Evolutionary conservation across 75 land plant species (phyloP), one percentile per base, ranked within the genome.

Genomic region (Pseudotsuga menziesii): DNA sequence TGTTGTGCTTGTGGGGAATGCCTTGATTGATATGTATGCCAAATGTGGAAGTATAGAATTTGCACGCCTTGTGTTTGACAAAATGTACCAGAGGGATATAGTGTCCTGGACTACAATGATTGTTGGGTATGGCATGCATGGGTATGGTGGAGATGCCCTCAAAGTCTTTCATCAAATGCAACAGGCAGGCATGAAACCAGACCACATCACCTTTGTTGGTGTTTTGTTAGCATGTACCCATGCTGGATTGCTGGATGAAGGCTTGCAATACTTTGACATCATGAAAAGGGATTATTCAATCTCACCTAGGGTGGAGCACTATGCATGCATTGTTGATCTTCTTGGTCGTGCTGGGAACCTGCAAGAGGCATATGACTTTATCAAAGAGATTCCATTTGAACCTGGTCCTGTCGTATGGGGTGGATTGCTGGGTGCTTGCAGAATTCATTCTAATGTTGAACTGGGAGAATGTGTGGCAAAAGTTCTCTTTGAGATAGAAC

Each of bases 371-470:
- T 35, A 39, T 55, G 79, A 69, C 9, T 55, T 78, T 22, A 48
- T 78, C 48, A 32, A 78, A 54, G 72, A 71, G 12, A 71, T 72
- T 74, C 79, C 79, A 48, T 71, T 60, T 25, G 17, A 69, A n/a
- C 54, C 77, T 39, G 64, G 69, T 16, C 19, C 71, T 25, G 75
- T 41, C 13, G 74, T 52, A 29, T 82, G 85, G 88, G 80, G 73
- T 15, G 69, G 87, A 25, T 29, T 89, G 67, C 83, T 86, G 61
- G 61, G 79, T 75, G 80, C 84, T 0, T 86, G 86, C 64, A 80
- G 79, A 58, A 26, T 57, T 4, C 61, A 73, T 57, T 82, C 71
- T 20, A 69, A 78, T 62, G 59, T 82, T 57, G 76, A 84, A 23
- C 82, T 82, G 17, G 80, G 78, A 48, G 80, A 82, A 48, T 11